phyloP scores from a whole-genome alignment of 495 filamentous ascomycete species.

The Bryoglossum gracile region DNA sequence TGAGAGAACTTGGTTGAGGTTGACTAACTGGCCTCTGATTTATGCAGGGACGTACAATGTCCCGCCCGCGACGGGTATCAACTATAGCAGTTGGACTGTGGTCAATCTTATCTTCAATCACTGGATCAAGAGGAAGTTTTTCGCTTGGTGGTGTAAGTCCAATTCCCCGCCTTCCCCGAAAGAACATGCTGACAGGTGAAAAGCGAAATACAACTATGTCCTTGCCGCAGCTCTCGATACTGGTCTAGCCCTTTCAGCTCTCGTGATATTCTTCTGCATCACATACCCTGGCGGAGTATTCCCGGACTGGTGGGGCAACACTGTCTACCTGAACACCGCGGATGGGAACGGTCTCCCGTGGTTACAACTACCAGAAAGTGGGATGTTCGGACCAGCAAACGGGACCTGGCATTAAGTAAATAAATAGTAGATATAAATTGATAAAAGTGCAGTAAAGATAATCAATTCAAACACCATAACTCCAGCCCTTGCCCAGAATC shows the following conservation, averaged over 20 bases:
- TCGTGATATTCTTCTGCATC: slow-evolving; percentile 42
- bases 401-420: slow-evolving; percentile 29
- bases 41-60: slow-evolving; percentile 59
- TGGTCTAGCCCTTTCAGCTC: slow-evolving; percentile 35
- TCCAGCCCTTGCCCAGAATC: no score
- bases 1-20: slow-evolving; percentile 37
- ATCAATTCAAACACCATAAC: no score
- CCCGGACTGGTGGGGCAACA: slow-evolving; percentile 40
- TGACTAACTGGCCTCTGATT: slow-evolving; percentile 52
- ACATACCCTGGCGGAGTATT: slow-evolving; percentile 34
- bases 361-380: slow-evolving; percentile 1
- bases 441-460: no score
- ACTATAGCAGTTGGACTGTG: slow-evolving; percentile 51
- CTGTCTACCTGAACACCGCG: slow-evolving; percentile 34
- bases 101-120: slow-evolving; percentile 55
- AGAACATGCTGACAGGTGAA: slow-evolving; percentile 42
- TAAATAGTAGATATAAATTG: no score
- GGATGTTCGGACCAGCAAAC: slow-evolving; percentile 33
- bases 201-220: slow-evolving; percentile 50
- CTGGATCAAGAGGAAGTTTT: slow-evolving; percentile 44
- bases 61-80: slow-evolving; percentile 59
- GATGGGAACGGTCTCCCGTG: slow-evolving; percentile 32
- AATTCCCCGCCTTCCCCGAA: slow-evolving; percentile 52
- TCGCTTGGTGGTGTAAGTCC: slow-evolving; percentile 66
- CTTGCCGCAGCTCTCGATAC: slow-evolving; percentile 52